Percentiles rank a stretch among this genome's conserved stretches.
These are phyloP conservation scores for Bipolaris oryzae DNA, from an alignment of 2,329 filamentous ascomycete genomes.

Conservation along the genomic window DNA sequence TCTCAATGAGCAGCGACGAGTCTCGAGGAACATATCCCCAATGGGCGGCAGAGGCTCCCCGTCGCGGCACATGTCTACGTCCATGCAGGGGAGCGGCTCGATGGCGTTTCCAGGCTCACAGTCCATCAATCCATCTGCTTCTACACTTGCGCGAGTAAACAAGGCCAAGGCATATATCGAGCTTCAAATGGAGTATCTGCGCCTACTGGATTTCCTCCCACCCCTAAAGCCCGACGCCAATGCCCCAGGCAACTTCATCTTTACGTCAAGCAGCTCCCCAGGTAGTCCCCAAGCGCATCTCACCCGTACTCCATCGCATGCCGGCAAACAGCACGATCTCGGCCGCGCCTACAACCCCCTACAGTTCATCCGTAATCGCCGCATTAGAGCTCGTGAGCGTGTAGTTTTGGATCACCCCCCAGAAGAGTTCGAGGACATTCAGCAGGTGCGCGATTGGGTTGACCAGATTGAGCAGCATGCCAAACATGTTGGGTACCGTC, in stretches of 20 bases:
- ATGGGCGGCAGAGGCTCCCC: conserved; percentile 50
- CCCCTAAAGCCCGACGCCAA: conserved; percentile 64
- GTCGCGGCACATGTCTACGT: conserved; percentile 39
- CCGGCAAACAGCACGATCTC: conserved; percentile 50
- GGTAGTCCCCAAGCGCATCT: conserved; percentile 50
- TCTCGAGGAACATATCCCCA: conserved; percentile 67
- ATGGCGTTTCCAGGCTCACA: conserved; percentile 43
- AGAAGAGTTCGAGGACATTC: conserved; percentile 77
- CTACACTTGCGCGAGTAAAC: conserved; percentile 80
- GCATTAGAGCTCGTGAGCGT: conserved; percentile 79
- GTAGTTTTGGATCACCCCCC: conserved; percentile 73
- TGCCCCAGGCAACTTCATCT: conserved; percentile 50
- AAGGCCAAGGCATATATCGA: conserved; percentile 87
- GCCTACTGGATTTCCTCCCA: conserved; percentile 77
- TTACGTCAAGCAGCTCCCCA: conserved; percentile 50
- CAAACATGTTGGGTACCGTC: conserved; percentile 44
- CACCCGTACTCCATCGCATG: conserved; percentile 47
- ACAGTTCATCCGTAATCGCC: conserved; percentile 90
- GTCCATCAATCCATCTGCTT: conserved; percentile 71
- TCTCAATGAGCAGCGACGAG: conserved; percentile 72
- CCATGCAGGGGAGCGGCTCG: conserved; percentile 31
- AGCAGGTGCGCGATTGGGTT: conserved; percentile 76
- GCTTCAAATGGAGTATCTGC: conserved; percentile 81
- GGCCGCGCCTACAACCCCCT: conserved; percentile 87
- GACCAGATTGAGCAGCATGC: conserved; percentile 66